Evolutionary conservation across 2,329 filamentous ascomycete species (phyloP).

Genomic region (Colletotrichum sp.): DNA sequence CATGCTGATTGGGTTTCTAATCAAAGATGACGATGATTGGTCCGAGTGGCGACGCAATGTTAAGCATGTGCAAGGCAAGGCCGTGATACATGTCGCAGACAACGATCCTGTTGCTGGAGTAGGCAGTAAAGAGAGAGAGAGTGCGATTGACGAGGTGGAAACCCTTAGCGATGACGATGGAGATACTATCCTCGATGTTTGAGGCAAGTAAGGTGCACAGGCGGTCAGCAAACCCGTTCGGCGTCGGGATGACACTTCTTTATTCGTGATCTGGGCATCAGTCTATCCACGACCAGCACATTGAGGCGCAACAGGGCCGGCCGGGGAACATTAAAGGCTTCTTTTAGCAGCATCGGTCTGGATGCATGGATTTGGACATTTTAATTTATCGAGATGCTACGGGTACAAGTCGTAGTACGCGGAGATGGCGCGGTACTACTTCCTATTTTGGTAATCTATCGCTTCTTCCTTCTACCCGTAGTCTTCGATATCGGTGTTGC

Average conservation of each 20-base stretch:
- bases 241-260: background rate
- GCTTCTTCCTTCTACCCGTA: slow-evolving; percentile 41
- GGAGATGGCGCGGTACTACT: background rate
- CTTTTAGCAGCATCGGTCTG: background rate
- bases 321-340: background rate
- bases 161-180: slow-evolving; percentile 76
- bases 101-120: slow-evolving; percentile 64
- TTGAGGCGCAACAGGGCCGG: background rate
- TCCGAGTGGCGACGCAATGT: slow-evolving; percentile 79
- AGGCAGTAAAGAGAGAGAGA: slow-evolving; percentile 63
- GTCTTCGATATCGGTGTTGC: slow-evolving; percentile 48
- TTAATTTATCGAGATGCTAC: background rate
- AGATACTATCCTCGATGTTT: slow-evolving; percentile 39
- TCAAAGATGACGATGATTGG: slow-evolving; percentile 85
- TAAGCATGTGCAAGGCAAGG: slow-evolving; percentile 77
- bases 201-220: background rate
- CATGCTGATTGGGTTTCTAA: slow-evolving; percentile 95
- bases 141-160: slow-evolving; percentile 89
- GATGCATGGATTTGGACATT: background rate
- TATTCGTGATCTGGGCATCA: background rate
- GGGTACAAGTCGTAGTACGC: background rate
- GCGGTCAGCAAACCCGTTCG: background rate
- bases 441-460: slow-evolving; percentile 24
- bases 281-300: background rate
- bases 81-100: slow-evolving; percentile 84